Evolutionary conservation across 768 basidiomycete genomes (phyloP), one percentile per base, ranked within the genome.

Genomic region (Asterophora parasitica): DNA sequence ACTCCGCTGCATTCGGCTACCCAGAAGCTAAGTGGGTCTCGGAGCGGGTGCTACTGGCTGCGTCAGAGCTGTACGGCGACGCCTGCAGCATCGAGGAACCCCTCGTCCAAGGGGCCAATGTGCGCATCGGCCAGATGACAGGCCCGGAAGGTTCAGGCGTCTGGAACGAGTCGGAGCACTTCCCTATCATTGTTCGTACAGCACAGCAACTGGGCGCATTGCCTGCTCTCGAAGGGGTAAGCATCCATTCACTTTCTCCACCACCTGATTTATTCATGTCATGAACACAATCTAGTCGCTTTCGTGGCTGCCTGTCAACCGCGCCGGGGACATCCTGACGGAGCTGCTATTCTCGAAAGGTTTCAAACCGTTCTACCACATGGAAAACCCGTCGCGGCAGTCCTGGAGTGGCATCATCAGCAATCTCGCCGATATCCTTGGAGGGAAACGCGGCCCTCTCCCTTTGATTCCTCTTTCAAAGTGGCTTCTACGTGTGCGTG

Each of bases 11-110:
- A 27, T 61, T 65, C 33, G 65, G 65, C 10, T 67, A 67, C 42
- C 60, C 64, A 4, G 65, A 67, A 54, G 63, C 65, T n/a, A 72
- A 72, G 48, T 70, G 66, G 66, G 67, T 70, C 9, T 66, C 65
- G 32, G 69, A 72, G 45, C 50, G 58, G 17, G 45, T 70, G 7
- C 36, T 70, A 13, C 34, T 57, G 42, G 48, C 50, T 7, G 68
- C 67, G 5, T 53, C 55, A 2, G 61, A 65, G 50, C 40, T 65
- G 11, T 65, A 63, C 44, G 65, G 62, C 15, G 52, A 46, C 12
- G 46, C 53, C 1, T 40, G 31, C 23, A 42, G 49, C 20, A 35
- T 44, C 2, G 49, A 55, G 19, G 57, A 53, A 26, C 44, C 50
- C 1, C 46, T 57, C 9, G 19, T 67, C n/a, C 49, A 46, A 15